Evolutionary conservation across 345 rosid genomes (phyloP).

Genomic region (Carallia brachiata): DNA sequence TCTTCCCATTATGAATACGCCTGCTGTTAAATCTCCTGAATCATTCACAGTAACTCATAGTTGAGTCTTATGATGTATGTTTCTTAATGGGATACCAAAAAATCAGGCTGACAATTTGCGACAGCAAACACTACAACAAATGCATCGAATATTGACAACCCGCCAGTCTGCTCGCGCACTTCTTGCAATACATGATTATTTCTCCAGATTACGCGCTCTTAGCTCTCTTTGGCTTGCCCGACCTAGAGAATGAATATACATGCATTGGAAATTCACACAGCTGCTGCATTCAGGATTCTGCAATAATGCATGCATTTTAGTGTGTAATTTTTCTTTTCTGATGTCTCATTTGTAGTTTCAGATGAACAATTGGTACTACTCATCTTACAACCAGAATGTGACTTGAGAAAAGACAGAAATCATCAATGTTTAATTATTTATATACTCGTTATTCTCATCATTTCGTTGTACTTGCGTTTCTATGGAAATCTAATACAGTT

Average conservation of each 20-base stretch:
- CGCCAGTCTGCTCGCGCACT: conserved; percentile 97
- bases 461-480: not conserved
- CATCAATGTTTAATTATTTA: conserved; percentile 13
- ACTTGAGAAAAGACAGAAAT: not conserved
- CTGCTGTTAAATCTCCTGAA: too few relatives aligned
- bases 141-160: conserved; percentile 81
- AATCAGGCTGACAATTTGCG: conserved; percentile 93
- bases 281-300: not conserved
- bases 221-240: conserved; percentile 98
- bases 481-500: not conserved
- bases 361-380: conserved; percentile 4
- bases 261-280: conserved; percentile 4
- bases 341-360: conserved; percentile 6
- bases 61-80: not conserved
- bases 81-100: conserved; percentile 1
- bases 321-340: not conserved
- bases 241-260: conserved; percentile 66
- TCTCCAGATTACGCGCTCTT: conserved; percentile 88
- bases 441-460: not conserved
- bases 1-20: too few relatives aligned
- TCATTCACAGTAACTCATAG: not conserved
- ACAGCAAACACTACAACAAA: conserved; percentile 90
- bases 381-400: conserved; percentile 11
- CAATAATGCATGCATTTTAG: conserved; percentile 7
- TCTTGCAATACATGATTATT: conserved; percentile 87